A percentile compares a stretch with the other conserved stretches of the same genome.
These are phyloP conservation scores for Colletotrichum sp. DNA, from an alignment of 2,329 filamentous ascomycete species.

Conservation along the genomic window DNA sequence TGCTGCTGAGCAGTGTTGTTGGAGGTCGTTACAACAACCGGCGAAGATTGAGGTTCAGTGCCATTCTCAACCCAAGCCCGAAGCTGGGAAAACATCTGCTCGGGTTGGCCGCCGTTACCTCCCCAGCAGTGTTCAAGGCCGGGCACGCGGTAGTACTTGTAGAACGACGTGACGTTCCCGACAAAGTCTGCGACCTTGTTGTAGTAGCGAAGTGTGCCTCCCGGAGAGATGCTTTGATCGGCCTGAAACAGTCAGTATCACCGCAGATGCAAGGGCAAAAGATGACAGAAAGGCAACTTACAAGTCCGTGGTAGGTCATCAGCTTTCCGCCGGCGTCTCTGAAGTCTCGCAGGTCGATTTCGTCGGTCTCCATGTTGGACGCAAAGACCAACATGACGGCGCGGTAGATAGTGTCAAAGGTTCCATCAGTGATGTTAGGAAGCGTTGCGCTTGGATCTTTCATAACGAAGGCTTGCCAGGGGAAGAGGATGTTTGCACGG, in stretches of 20 bases:
- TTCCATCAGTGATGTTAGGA: not conserved
- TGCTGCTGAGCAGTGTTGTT: not conserved
- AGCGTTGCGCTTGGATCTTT: not conserved
- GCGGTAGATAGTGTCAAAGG: not conserved
- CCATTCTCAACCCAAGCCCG: conserved; percentile 35
- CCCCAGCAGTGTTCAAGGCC: conserved; percentile 34
- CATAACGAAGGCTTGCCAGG: not conserved
- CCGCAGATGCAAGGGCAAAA: no score
- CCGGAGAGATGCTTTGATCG: conserved; percentile 20
- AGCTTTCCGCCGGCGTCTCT: conserved; percentile 45
- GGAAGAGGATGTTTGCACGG: not conserved
- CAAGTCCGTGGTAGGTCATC: conserved; percentile 36
- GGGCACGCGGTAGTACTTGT: conserved; percentile 33
- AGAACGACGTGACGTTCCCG: conserved; percentile 29
- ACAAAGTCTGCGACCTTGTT: conserved; percentile 21
- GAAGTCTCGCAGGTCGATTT: conserved; percentile 35
- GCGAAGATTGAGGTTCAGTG: conserved; percentile 16
- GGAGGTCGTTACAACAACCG: not conserved
- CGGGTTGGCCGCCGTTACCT: conserved; percentile 28
- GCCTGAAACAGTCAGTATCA: conserved; percentile 27
- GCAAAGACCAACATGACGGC: not conserved
- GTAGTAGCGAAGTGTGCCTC: conserved; percentile 29
- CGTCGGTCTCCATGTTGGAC: not conserved
- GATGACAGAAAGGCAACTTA: not conserved
- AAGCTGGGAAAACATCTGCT: conserved; percentile 26